These are phyloP conservation scores for Mucor lusitanicus DNA, from an alignment of 371 early-diverging fungal species.

Conservation along the genomic window DNA sequence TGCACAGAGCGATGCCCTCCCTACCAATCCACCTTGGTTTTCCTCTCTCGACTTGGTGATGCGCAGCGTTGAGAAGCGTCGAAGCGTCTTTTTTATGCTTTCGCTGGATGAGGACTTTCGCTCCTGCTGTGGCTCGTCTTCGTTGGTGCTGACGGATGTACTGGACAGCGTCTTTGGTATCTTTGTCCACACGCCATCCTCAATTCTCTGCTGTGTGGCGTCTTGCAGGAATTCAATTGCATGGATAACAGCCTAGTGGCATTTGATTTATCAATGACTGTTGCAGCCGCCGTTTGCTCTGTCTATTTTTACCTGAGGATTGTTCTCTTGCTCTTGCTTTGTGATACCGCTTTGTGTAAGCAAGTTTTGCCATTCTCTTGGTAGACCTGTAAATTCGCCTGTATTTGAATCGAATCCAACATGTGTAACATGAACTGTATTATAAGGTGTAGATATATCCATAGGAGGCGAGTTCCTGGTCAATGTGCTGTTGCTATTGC, in stretches of 20 bases:
- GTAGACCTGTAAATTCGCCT: conserved; percentile 89
- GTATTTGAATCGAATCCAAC: conserved; percentile 85
- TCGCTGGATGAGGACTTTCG: background rate
- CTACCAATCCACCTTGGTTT: conserved; percentile 4
- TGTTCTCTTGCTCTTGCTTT: conserved; percentile 89
- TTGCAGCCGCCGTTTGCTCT: background rate
- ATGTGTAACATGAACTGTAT: conserved; percentile 92
- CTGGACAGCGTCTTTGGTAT: conserved; percentile 47
- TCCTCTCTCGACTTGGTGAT: conserved; percentile 19
- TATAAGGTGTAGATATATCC: conserved; percentile 91
- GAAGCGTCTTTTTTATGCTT: conserved; percentile 10
- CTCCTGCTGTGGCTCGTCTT: background rate
- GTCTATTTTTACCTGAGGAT: conserved; percentile 65
- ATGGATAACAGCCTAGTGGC: conserved; percentile 80
- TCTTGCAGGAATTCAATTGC: conserved; percentile 90
- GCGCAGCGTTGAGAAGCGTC: conserved; percentile 17
- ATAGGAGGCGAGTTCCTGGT: conserved; percentile 20
- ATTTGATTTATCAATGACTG: background rate
- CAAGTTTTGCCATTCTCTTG: conserved; percentile 87
- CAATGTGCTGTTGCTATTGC: background rate
- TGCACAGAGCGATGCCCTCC: background rate
- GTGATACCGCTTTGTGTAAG: conserved; percentile 90
- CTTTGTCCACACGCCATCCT: conserved; percentile 82
- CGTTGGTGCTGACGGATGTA: background rate
- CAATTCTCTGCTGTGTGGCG: conserved; percentile 26